Evolutionary conservation across 805 yeast species (phyloP).

Genomic region (Sugiyamaella lignohabitans): DNA sequence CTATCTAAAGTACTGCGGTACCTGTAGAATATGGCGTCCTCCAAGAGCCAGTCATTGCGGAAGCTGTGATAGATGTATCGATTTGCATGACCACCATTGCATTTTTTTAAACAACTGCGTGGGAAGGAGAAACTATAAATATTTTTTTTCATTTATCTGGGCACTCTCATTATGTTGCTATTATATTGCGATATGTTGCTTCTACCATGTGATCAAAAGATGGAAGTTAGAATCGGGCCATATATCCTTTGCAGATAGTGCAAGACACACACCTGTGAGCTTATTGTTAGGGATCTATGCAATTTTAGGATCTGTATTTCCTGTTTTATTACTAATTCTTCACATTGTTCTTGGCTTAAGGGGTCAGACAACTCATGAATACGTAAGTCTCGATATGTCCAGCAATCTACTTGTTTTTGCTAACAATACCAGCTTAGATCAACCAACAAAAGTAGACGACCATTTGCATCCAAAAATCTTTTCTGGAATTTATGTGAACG

Average conservation of each 20-base stretch:
- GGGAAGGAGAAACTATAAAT: slow-evolving; percentile 59
- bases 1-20: slow-evolving; percentile 49
- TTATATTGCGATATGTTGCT: slow-evolving; percentile 29
- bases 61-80: slow-evolving; percentile 58
- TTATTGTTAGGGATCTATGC: slow-evolving; percentile 50
- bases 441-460: not conserved
- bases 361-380: slow-evolving; percentile 70
- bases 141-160: slow-evolving; percentile 37
- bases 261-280: slow-evolving; percentile 34
- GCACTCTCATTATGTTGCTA: slow-evolving; percentile 31
- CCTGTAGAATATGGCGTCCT: slow-evolving; percentile 70
- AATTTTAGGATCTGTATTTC: slow-evolving; percentile 45
- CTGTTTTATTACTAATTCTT: slow-evolving; percentile 44
- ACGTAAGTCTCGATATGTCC: slow-evolving; percentile 34
- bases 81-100: slow-evolving; percentile 69
- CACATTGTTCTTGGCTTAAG: slow-evolving; percentile 51
- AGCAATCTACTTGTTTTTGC: no score
- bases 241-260: slow-evolving; percentile 25
- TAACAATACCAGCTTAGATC: not conserved
- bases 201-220: slow-evolving; percentile 29
- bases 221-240: slow-evolving; percentile 11
- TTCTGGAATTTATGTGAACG: slow-evolving; percentile 20
- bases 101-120: slow-evolving; percentile 67
- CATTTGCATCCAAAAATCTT: not conserved
- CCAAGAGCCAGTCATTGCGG: slow-evolving; percentile 73